phyloP scores from a whole-genome alignment of 805 yeast genomes.

The Ogataea allantospora region DNA sequence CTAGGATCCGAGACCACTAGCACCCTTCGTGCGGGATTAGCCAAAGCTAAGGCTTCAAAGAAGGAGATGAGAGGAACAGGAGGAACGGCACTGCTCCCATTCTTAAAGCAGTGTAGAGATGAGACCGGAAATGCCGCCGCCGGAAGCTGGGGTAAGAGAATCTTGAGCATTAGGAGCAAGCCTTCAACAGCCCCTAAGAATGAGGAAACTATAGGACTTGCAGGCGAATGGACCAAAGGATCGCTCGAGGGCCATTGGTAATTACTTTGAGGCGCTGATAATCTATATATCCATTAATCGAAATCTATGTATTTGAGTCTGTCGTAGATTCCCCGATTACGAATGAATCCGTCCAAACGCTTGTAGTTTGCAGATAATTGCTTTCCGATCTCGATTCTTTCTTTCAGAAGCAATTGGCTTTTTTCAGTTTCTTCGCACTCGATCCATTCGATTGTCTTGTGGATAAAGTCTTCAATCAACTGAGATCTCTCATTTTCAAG shows the following conservation, averaged over 20 bases:
- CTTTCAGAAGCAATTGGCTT: slow-evolving; percentile 47
- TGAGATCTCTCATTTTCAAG: slow-evolving; percentile 49
- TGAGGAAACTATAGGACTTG: slow-evolving; percentile 27
- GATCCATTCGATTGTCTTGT: slow-evolving; percentile 76
- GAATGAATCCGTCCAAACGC: slow-evolving; percentile 72
- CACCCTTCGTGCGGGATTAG: slow-evolving; percentile 68
- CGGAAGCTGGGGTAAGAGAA: slow-evolving; percentile 84
- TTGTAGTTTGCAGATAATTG: slow-evolving; percentile 63
- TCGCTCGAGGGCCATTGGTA: slow-evolving; percentile 34
- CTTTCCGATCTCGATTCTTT: slow-evolving; percentile 52
- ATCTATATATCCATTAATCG: slow-evolving; percentile 10
- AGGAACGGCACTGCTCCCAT: slow-evolving; percentile 88
- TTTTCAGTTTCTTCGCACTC: slow-evolving; percentile 54
- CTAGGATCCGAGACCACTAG: slow-evolving; percentile 48
- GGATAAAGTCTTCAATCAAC: slow-evolving; percentile 53
- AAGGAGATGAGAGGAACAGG: slow-evolving; percentile 83
- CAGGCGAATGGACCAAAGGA: slow-evolving; percentile 33
- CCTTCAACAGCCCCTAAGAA: slow-evolving; percentile 3
- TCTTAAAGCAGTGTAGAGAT: slow-evolving; percentile 91
- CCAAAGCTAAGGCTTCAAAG: slow-evolving; percentile 39
- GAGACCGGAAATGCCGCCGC: slow-evolving; percentile 95
- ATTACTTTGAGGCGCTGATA: background rate
- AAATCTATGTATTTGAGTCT: slow-evolving; percentile 51
- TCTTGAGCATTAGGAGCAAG: slow-evolving; percentile 44
- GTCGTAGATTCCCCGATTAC: slow-evolving; percentile 79